These are phyloP conservation scores for Fusarium aywerte DNA, from an alignment of 2,329 filamentous ascomycete species.

Conservation along the genomic window DNA sequence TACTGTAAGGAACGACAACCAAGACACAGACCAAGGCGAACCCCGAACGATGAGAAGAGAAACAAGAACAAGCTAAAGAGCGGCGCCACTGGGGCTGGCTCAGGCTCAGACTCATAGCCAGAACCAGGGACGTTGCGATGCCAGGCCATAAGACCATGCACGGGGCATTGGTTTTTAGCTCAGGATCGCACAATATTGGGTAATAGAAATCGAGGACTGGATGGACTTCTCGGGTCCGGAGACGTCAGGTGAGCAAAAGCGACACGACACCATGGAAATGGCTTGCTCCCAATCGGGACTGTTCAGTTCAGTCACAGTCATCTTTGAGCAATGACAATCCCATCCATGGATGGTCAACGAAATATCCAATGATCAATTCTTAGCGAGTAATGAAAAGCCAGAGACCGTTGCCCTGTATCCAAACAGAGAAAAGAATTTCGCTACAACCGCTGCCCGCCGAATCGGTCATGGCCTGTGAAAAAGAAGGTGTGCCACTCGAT, in stretches of 20 bases:
- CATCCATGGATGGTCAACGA: conserved; percentile 1
- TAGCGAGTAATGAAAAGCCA: conserved; percentile 31
- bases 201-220: conserved; percentile 61
- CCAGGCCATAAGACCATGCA: conserved; percentile 30
- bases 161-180: conserved; percentile 47
- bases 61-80: conserved; percentile 25
- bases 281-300: conserved; percentile 5
- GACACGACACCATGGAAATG: conserved; percentile 40
- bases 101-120: not conserved
- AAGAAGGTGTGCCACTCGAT: conserved; percentile 44
- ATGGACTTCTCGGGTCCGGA: conserved; percentile 48
- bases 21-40: conserved; percentile 27
- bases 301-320: conserved; percentile 18
- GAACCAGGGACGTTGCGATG: conserved; percentile 28
- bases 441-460: conserved; percentile 33
- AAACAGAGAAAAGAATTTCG: conserved; percentile 36
- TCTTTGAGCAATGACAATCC: not conserved
- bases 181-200: conserved; percentile 55
- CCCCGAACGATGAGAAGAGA: conserved; percentile 33
- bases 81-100: conserved; percentile 34
- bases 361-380: conserved; percentile 33
- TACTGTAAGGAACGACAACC: not conserved
- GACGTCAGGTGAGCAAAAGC: conserved; percentile 46
- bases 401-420: conserved; percentile 24
- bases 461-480: conserved; percentile 31